phyloP scores from a whole-genome alignment of 352 stramenopile genomes.

The Thalassiosira hispida region DNA sequence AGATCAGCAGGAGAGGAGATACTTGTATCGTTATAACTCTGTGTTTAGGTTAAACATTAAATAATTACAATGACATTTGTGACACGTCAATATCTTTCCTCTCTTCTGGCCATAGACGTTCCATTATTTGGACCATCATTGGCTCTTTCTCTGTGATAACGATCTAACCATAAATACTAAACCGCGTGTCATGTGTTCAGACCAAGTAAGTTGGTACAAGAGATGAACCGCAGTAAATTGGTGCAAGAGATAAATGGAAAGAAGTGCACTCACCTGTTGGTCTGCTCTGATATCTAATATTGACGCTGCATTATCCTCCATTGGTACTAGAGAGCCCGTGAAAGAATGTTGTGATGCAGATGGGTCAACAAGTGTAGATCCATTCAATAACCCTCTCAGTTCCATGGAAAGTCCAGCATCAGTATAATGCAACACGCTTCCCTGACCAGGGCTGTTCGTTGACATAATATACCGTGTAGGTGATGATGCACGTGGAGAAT shows the following conservation, averaged over 20 bases:
- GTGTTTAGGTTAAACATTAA: no score
- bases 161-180: constrained; percentile 48
- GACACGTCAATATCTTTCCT: neutral
- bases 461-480: neutral
- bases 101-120: constrained; percentile 4
- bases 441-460: constrained; percentile 15
- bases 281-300: constrained; percentile 43
- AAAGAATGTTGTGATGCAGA: constrained; percentile 53
- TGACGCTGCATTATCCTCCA: constrained; percentile 40
- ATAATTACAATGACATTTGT: constrained; percentile 5
- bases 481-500: constrained; percentile 12
- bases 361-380: constrained; percentile 48
- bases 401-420: constrained; percentile 56
- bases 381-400: constrained; percentile 48
- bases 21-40: no score
- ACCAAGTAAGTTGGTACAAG: neutral
- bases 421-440: constrained; percentile 55
- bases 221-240: neutral
- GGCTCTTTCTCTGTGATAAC: constrained; percentile 34
- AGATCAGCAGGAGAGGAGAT: no score
- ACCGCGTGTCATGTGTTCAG: neutral
- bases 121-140: constrained; percentile 13
- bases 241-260: neutral
- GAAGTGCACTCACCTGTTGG: constrained; percentile 31
- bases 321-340: constrained; percentile 47